These are phyloP conservation scores for Litsea cubeba DNA, from an alignment of 164 flowering plant species.

Conservation along the genomic window DNA sequence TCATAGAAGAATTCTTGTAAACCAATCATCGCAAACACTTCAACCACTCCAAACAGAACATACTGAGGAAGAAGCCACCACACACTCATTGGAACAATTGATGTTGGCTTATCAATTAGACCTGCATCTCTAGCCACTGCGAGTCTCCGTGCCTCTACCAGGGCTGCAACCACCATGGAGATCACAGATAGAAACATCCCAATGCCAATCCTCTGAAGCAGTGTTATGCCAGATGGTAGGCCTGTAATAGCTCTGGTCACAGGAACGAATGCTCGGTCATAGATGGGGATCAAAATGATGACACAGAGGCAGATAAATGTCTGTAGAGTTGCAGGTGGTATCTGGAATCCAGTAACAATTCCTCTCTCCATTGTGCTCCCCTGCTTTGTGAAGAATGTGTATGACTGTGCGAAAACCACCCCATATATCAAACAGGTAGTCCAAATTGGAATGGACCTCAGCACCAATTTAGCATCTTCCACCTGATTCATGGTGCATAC, in stretches of 20 bases:
- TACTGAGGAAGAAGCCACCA: slow-evolving; percentile 29
- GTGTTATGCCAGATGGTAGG: slow-evolving; percentile 22
- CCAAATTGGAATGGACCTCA: slow-evolving; percentile 25
- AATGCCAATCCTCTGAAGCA: slow-evolving; percentile 30
- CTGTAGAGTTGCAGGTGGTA: slow-evolving; percentile 28
- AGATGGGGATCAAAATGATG: slow-evolving; percentile 21
- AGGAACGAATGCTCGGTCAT: slow-evolving; percentile 26
- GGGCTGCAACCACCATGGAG: slow-evolving; percentile 28
- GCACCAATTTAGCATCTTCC: slow-evolving; percentile 27
- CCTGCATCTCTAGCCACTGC: slow-evolving; percentile 16
- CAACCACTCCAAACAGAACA: slow-evolving; percentile 18
- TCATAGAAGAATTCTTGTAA: slow-evolving; percentile 28
- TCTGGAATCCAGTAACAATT: slow-evolving; percentile 13
- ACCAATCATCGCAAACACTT: slow-evolving; percentile 22
- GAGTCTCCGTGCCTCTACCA: slow-evolving; percentile 23
- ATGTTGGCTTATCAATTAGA: slow-evolving; percentile 15
- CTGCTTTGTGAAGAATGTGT: slow-evolving; percentile 35
- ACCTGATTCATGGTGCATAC: slow-evolving; percentile 18
- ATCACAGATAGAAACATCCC: slow-evolving; percentile 25
- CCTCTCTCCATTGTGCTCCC: slow-evolving; percentile 33
- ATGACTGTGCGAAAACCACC: slow-evolving; percentile 22
- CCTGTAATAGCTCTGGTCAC: slow-evolving; percentile 15
- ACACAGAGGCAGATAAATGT: slow-evolving; percentile 17
- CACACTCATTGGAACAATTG: slow-evolving; percentile 22
- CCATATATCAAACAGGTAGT: slow-evolving; percentile 22